phyloP scores from a whole-genome alignment of 441 rosid species.

The Corymbia citriodora region DNA sequence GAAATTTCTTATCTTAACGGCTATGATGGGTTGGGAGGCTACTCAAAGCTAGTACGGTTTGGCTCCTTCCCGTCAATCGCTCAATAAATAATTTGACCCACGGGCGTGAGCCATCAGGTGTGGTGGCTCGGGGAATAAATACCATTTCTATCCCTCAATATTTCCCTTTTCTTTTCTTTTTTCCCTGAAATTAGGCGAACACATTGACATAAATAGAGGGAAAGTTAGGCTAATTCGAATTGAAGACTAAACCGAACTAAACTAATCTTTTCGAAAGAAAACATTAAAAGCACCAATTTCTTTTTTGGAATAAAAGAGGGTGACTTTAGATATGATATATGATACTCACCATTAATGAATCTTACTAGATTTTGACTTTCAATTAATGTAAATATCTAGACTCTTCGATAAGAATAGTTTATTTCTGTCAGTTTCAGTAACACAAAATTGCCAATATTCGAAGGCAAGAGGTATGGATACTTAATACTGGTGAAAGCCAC shows the following conservation, averaged over 20 bases:
- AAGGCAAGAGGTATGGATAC: too few relatives aligned
- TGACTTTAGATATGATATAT: too few relatives aligned
- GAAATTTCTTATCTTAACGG: not conserved
- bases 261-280: not conserved
- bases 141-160: not conserved
- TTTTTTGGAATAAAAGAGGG: too few relatives aligned
- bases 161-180: not conserved
- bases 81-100: not conserved
- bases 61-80: not conserved
- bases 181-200: fast-evolving
- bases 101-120: not conserved
- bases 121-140: too few relatives aligned
- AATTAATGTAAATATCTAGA: too few relatives aligned
- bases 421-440: too few relatives aligned
- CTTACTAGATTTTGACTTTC: too few relatives aligned
- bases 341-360: too few relatives aligned
- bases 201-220: fast-evolving
- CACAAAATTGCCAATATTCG: too few relatives aligned
- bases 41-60: not conserved
- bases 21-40: not conserved
- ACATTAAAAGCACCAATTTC: not conserved
- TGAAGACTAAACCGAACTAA: fast-evolving
- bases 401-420: too few relatives aligned
- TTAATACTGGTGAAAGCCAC: too few relatives aligned
- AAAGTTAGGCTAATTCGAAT: fast-evolving